Conservation (phyloP, 495 filamentous ascomycete genomes). For the Elaphomyces granulatus region DNA sequence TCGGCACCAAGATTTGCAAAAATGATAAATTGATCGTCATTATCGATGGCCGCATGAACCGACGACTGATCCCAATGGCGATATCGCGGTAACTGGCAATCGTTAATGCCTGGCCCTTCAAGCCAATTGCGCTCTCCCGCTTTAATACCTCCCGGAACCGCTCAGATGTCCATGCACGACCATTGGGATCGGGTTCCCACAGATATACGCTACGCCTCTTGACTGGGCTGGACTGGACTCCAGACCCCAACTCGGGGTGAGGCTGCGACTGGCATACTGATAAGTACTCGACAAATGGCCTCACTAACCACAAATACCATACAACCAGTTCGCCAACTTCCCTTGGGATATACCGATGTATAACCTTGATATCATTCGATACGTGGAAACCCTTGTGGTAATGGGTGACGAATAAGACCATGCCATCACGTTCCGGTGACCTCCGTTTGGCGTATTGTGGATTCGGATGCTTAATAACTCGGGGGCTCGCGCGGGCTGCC, state of each 20-base stretch:
- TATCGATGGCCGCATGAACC: constrained; percentile 3
- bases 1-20: too few relatives aligned
- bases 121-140: not conserved
- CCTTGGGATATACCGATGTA: not conserved
- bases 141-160: constrained; percentile 1
- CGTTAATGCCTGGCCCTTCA: not conserved
- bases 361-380: not conserved
- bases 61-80: constrained; percentile 4
- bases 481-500: constrained; percentile 13
- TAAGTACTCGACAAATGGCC: constrained; percentile 12
- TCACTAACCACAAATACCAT: constrained; percentile 13
- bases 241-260: too few relatives aligned
- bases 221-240: not conserved
- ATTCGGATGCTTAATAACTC: constrained; percentile 17
- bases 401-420: not conserved
- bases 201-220: not conserved
- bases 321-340: constrained; percentile 12
- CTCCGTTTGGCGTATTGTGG: constrained; percentile 13
- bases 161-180: not conserved
- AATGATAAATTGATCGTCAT: too few relatives aligned
- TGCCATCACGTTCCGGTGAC: constrained; percentile 6
- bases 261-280: not conserved
- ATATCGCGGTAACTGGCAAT: constrained; percentile 2
- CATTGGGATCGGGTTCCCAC: constrained; percentile 1
- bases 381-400: constrained; percentile 1